A percentile compares a stretch with the other conserved stretches of the same genome.
Conservation (phyloP, 352 stramenopile species). For the Albugo laibachii region DNA sequence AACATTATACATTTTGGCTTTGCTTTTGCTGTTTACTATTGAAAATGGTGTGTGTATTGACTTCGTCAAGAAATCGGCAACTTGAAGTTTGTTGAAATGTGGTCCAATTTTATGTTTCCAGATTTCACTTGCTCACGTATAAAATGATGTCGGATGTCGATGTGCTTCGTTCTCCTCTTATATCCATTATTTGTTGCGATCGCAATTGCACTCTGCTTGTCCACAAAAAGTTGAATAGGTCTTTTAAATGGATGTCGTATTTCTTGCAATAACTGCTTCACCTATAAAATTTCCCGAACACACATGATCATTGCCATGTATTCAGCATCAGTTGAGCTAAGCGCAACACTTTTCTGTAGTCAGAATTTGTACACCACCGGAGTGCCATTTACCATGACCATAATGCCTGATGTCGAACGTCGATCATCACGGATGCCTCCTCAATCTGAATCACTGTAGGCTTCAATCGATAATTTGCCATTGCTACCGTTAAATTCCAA, state of each 20-base stretch:
- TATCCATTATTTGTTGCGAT: slow-evolving; percentile 2
- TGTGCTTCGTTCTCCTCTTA: background rate
- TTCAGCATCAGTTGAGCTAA: slow-evolving; percentile 12
- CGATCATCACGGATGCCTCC: slow-evolving; percentile 7
- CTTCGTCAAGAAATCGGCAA: no score
- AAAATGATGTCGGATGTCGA: background rate
- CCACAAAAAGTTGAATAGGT: no score
- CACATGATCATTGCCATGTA: slow-evolving; percentile 11
- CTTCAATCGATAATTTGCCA: background rate
- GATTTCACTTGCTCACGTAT: no score
- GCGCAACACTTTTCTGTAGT: slow-evolving; percentile 9
- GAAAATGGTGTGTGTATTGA: no score
- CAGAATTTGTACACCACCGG: slow-evolving; percentile 2
- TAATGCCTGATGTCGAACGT: slow-evolving; percentile 6
- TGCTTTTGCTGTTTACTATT: no score
- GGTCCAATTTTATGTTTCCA: no score
- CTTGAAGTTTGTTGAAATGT: no score
- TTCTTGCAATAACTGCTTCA: slow-evolving; percentile 5
- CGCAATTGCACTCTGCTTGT: no score
- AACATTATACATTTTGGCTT: no score
- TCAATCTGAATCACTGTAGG: slow-evolving; percentile 10
- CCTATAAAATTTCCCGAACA: slow-evolving; percentile 7
- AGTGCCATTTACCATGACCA: slow-evolving; percentile 8
- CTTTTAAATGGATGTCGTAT: no score
- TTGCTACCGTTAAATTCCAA: background rate